phyloP scores from a whole-genome alignment of 192 early-diverging fungal species.

The Gaertneriomyces semiglobifer region DNA sequence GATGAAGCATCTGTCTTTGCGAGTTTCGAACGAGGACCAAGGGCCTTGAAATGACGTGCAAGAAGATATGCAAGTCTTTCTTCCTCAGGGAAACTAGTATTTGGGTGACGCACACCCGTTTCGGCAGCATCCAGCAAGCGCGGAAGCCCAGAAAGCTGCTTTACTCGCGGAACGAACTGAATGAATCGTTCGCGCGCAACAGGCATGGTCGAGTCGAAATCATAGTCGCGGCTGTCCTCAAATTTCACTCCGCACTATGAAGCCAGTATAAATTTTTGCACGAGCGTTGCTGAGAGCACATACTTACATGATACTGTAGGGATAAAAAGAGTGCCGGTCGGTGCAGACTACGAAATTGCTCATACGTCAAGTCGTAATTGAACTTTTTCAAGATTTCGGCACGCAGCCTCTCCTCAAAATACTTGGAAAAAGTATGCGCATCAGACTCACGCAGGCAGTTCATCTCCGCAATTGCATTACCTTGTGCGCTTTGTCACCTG shows the following conservation, averaged over 20 bases:
- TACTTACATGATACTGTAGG: conserved; percentile 53
- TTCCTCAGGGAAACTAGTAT: conserved; percentile 29
- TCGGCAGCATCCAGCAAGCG: conserved; percentile 18
- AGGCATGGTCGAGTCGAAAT: conserved; percentile 33
- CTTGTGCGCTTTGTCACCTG: conserved; percentile 30
- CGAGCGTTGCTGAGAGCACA: background rate
- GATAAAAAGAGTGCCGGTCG: conserved; percentile 45
- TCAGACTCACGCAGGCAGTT: background rate
- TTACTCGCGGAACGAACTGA: conserved; percentile 33
- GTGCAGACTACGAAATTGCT: conserved; percentile 36
- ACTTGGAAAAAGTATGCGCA: conserved; percentile 19
- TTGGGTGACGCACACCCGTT: background rate
- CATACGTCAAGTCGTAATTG: conserved; percentile 34
- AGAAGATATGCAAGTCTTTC: conserved; percentile 47
- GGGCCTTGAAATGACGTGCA: conserved; percentile 46
- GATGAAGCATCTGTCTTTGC: conserved; percentile 31
- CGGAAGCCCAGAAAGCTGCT: conserved; percentile 36
- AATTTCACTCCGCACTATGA: conserved; percentile 48
- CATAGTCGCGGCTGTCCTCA: conserved; percentile 45
- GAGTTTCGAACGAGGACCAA: conserved; percentile 47
- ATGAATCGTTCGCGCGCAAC: conserved; percentile 33
- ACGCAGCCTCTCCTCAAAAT: conserved; percentile 45
- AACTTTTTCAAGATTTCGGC: conserved; percentile 41
- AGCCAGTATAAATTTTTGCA: background rate
- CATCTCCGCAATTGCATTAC: conserved; percentile 19